Base-by-base conservation (phyloP, 257 asterid species). In the Leptodermis oblonga region DNA sequence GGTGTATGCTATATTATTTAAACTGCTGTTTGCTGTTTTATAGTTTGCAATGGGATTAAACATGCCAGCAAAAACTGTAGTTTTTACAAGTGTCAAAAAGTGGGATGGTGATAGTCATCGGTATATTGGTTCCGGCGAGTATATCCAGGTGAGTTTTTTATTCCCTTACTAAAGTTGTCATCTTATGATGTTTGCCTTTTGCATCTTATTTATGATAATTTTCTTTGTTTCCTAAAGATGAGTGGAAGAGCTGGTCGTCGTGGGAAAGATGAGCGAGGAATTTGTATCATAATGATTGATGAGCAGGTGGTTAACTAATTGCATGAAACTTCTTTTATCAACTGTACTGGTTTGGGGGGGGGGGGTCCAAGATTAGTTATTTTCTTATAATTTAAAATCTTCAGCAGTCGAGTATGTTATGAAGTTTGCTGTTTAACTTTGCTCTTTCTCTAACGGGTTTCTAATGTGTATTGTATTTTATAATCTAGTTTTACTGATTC, bases 231-330 rank as follows among this genome's bases (percentile, higher is more conserved):
- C 67, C 67, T 79, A 56, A 75, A 93, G 96, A 93, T 93, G 99
- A 93, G 99, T 80, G 99, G 99, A 74, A 91, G 99, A 86, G 99
- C 99, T 80, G 97, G 99, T 72, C 99, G 99, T 10, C 97, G 99
- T 79, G 99, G 99, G 71, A 93, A 93, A 87, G 97, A 93, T 88
- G 94, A 81, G 65, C 87, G 89, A 63, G 97, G 97, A 45, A 93
- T 93, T 76, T 93, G 99, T 82, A 86, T 93, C 55, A 87, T 93
- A 78, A 93, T 93, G 99, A 76, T 93, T 69, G 96, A 90, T 67
- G 99, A 90, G 77, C 84, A 90, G 96, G 99, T 93, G 42, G 23
- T 26, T 45, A 26, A 46, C 23, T 39, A 81, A 48, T 23, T 53
- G 28, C 28, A 22, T 52, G 53, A 11, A 28, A 43, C 41, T 23